A percentile compares a stretch with the other conserved stretches of the same genome.
Conservation (phyloP, 2,329 filamentous ascomycete species). For the Cladosporium sp. region DNA sequence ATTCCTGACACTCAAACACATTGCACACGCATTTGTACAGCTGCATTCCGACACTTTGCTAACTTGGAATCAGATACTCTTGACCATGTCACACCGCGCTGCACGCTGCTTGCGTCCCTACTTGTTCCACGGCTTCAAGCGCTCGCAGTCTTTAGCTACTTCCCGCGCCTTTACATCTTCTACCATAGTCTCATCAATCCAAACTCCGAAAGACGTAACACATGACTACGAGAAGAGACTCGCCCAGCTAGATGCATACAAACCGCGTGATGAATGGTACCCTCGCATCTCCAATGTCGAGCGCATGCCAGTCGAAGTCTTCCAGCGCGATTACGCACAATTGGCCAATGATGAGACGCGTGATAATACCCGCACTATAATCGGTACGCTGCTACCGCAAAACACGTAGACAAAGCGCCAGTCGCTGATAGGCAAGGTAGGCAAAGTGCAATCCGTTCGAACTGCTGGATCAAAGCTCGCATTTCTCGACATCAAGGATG, state of each 20-base stretch:
- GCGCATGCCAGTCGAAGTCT: conserved; percentile 15
- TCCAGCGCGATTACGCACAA: conserved; percentile 28
- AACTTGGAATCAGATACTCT: conserved; percentile 6
- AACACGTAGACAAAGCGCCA: conserved; percentile 1
- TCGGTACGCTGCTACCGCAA: background rate
- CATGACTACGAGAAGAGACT: conserved; percentile 49
- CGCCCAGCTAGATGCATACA: conserved; percentile 49
- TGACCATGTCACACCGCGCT: conserved; percentile 40
- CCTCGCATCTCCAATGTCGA: conserved; percentile 40
- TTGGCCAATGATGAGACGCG: conserved; percentile 18
- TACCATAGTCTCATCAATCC: conserved; percentile 1
- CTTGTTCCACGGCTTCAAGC: conserved; percentile 39
- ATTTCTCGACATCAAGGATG: conserved; percentile 76
- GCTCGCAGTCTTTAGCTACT: conserved; percentile 34
- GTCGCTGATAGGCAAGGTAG: conserved; percentile 37
- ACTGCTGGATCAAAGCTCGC: conserved; percentile 71
- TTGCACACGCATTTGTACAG: background rate
- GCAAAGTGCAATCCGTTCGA: conserved; percentile 70
- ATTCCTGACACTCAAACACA: conserved; percentile 50
- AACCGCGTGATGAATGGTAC: conserved; percentile 51
- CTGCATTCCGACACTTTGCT: background rate
- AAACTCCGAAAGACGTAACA: conserved; percentile 29
- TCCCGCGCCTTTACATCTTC: conserved; percentile 44
- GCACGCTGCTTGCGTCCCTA: conserved; percentile 51
- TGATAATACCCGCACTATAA: background rate